A percentile compares a stretch with the other conserved stretches of the same genome.
phyloP scores from a whole-genome alignment of 352 stramenopile genomes.

The Pythium rhizo-oryzae region DNA sequence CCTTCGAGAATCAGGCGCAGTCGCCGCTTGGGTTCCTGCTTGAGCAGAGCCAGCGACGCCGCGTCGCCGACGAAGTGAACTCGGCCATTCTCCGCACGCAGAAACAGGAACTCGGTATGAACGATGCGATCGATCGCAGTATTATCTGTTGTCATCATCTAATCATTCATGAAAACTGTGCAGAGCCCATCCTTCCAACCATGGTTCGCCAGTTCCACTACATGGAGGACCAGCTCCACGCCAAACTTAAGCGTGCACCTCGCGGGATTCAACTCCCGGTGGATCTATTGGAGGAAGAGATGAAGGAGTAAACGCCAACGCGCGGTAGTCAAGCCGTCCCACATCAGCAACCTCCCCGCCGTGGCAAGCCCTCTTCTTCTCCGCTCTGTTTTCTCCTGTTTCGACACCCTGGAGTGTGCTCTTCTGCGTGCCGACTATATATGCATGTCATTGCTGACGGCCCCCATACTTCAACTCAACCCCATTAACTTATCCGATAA shows the following conservation, averaged over 20 bases:
- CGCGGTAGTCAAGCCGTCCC: neutral
- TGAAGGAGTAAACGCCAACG: slow-evolving; percentile 22
- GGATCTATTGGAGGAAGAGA: slow-evolving; percentile 34
- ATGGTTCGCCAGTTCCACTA: slow-evolving; percentile 81
- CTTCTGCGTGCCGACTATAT: neutral
- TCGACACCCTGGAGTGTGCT: neutral
- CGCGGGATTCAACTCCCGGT: slow-evolving; percentile 39
- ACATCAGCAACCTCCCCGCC: no score
- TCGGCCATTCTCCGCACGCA: slow-evolving; percentile 69
- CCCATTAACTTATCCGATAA: slow-evolving; percentile 43
- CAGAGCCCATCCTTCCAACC: slow-evolving; percentile 72
- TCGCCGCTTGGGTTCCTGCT: slow-evolving; percentile 62
- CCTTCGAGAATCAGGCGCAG: slow-evolving; percentile 68
- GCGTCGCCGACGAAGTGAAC: slow-evolving; percentile 77
- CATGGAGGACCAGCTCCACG: slow-evolving; percentile 73
- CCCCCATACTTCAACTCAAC: neutral
- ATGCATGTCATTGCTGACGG: slow-evolving; percentile 11
- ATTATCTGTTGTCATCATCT: neutral
- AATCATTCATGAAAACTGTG: no score
- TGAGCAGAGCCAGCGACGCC: slow-evolving; percentile 61
- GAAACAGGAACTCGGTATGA: slow-evolving; percentile 71
- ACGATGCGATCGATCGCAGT: neutral
- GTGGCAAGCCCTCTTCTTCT: neutral
- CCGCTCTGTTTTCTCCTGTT: neutral
- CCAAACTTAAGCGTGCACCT: slow-evolving; percentile 57